Percentiles rank a stretch among this genome's conserved stretches.
Evolutionary conservation across 345 rosid genomes (phyloP).

Genomic region (Toxicodendron radicans): DNA sequence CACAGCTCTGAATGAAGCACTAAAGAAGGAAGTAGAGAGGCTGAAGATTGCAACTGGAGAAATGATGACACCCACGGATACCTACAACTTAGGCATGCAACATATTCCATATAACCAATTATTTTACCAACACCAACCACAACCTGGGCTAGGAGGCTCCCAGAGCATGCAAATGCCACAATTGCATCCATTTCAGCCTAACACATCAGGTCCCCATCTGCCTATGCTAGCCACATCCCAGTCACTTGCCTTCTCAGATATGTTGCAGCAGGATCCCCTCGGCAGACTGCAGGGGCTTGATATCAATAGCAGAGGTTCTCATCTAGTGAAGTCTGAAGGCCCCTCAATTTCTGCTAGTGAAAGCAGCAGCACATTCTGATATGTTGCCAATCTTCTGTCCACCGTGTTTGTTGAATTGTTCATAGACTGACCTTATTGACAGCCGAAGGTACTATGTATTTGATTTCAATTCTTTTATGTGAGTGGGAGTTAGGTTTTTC

Average conservation of each 20-base stretch:
- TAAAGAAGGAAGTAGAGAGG: slow-evolving; percentile 92
- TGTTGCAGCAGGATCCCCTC: slow-evolving; percentile 69
- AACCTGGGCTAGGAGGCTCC: slow-evolving; percentile 34
- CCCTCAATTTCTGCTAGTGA: slow-evolving; percentile 67
- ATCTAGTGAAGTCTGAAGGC: slow-evolving; percentile 62
- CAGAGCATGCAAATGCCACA: slow-evolving; percentile 53
- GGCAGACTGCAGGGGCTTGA: slow-evolving; percentile 82
- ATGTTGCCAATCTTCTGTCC: slow-evolving; percentile 15
- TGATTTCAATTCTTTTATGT: slow-evolving; percentile 32
- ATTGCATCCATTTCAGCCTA: slow-evolving; percentile 53
- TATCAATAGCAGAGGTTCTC: slow-evolving; percentile 61
- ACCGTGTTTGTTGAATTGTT: slow-evolving; percentile 41
- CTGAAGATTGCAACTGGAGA: slow-evolving; percentile 76
- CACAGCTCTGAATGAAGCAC: slow-evolving; percentile 77
- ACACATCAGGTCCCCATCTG: slow-evolving; percentile 38
- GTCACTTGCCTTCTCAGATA: slow-evolving; percentile 50
- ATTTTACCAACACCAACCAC: slow-evolving; percentile 50
- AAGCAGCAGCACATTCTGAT: slow-evolving; percentile 68
- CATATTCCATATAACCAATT: slow-evolving; percentile 49
- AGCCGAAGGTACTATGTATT: slow-evolving; percentile 32
- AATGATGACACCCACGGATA: slow-evolving; percentile 53
- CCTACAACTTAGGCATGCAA: slow-evolving; percentile 70
- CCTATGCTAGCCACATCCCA: slow-evolving; percentile 36
- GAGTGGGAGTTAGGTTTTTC: slow-evolving; percentile 29
- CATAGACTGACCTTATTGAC: slow-evolving; percentile 56